phyloP scores from a whole-genome alignment of 2,329 filamentous ascomycete genomes.

The Colletotrichum sublineola region DNA sequence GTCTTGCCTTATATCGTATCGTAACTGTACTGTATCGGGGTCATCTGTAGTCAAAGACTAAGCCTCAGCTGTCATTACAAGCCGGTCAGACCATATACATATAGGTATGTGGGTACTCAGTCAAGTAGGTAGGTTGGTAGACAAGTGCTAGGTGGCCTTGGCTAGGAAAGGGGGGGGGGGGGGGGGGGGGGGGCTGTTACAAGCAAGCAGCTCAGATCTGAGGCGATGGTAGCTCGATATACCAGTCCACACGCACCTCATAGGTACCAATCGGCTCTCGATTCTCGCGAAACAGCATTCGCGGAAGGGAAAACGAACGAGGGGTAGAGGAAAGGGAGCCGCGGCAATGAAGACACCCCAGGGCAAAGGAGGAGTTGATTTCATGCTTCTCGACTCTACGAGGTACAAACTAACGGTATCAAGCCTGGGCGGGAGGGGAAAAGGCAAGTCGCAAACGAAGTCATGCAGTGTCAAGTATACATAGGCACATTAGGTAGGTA shows the following conservation, averaged over 20 bases:
- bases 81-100: background rate
- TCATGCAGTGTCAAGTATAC: no score
- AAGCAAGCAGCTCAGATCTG: background rate
- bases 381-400: conserved; percentile 1
- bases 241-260: background rate
- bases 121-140: no score
- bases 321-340: background rate
- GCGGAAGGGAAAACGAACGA: background rate
- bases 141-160: conserved; percentile 4
- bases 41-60: background rate
- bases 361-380: background rate
- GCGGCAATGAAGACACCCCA: background rate
- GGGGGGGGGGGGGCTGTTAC: background rate
- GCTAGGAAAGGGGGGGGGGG: conserved; percentile 1
- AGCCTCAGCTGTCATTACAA: background rate
- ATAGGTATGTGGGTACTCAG: background rate
- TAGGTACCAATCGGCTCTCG: background rate
- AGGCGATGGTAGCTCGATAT: background rate
- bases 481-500: no score
- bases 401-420: background rate
- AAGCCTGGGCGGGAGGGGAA: background rate
- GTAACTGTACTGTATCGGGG: background rate
- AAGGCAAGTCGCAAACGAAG: background rate
- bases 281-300: background rate
- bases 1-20: background rate